A percentile compares a stretch with the other conserved stretches of the same genome.
phyloP scores from a whole-genome alignment of 1,139 yeast species.

The Geotrichum macrosporum region DNA sequence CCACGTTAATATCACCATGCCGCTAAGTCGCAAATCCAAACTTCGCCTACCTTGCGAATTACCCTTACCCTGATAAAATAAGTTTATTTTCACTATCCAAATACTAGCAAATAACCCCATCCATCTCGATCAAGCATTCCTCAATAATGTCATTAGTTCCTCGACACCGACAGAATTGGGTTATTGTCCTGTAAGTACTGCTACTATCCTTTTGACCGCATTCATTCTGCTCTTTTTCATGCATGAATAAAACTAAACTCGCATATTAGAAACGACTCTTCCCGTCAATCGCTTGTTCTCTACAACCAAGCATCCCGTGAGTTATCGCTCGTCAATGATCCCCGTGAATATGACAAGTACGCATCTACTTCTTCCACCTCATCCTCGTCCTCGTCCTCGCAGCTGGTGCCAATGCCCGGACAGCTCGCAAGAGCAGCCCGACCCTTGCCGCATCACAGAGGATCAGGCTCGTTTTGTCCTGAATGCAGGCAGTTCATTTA shows the following conservation, averaged over 20 bases:
- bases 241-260: not conserved
- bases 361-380: too few relatives aligned
- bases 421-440: too few relatives aligned
- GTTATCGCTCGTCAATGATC: constrained; percentile 33
- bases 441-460: too few relatives aligned
- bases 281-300: constrained; percentile 34
- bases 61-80: too few relatives aligned
- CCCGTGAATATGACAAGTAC: constrained; percentile 16
- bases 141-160: constrained; percentile 36
- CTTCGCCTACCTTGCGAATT: too few relatives aligned
- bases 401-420: too few relatives aligned
- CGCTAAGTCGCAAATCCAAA: too few relatives aligned
- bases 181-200: constrained; percentile 34
- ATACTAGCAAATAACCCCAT: too few relatives aligned
- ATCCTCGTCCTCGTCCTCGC: too few relatives aligned
- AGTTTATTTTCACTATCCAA: too few relatives aligned
- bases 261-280: constrained; percentile 31
- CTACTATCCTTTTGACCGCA: not conserved
- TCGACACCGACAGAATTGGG: constrained; percentile 29
- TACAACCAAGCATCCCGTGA: constrained; percentile 33
- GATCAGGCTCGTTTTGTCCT: constrained; percentile 24
- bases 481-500: constrained; percentile 30
- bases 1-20: too few relatives aligned
- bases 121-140: too few relatives aligned
- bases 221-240: not conserved